Evolutionary conservation across 495 filamentous ascomycete species (phyloP).

Genomic region (Xylaria telfairii): DNA sequence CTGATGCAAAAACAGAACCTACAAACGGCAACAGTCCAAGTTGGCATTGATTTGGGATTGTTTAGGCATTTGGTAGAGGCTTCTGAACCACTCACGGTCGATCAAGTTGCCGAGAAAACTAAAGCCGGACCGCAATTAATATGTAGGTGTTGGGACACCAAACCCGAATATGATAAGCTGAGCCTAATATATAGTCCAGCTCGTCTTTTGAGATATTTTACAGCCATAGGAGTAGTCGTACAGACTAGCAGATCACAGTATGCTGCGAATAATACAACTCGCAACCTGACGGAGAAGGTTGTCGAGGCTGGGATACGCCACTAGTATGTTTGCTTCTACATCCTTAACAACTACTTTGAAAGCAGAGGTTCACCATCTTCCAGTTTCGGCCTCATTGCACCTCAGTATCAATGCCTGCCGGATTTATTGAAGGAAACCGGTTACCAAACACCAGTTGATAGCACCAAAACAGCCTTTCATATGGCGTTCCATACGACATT

Average conservation of each 20-base stretch:
- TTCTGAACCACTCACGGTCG: background rate
- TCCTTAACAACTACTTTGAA: background rate
- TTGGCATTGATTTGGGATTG: background rate
- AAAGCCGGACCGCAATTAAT: background rate
- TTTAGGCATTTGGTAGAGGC: background rate
- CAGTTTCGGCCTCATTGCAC: background rate
- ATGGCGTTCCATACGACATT: background rate
- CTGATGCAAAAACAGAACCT: background rate
- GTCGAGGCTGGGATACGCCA: background rate
- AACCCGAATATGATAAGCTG: background rate
- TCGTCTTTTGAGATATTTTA: background rate
- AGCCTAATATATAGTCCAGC: background rate
- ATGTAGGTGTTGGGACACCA: background rate
- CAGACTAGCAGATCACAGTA: background rate
- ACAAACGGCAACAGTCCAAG: background rate
- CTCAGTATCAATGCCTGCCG: background rate
- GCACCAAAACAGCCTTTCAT: background rate
- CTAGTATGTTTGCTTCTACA: background rate
- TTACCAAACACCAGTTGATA: background rate
- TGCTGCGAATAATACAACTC: background rate
- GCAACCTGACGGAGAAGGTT: background rate
- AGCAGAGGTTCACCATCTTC: no score
- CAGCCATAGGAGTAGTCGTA: background rate
- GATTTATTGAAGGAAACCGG: background rate
- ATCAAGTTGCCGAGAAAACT: background rate